Evolutionary conservation across 2,329 filamentous ascomycete species (phyloP).

Genomic region (Emericellopsis atlantica): DNA sequence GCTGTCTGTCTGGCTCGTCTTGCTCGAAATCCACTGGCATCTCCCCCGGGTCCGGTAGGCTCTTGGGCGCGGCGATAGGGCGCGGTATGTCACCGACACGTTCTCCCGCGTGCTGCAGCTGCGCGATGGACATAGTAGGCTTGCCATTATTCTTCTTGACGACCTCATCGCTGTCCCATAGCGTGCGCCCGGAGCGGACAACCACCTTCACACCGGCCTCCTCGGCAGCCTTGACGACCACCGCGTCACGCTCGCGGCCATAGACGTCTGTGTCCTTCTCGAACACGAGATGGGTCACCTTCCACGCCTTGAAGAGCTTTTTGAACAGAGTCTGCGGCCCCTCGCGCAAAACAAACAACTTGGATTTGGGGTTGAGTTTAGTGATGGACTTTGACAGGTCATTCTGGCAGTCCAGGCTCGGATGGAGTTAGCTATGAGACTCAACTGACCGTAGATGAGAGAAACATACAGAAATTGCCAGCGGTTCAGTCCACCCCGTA

Average conservation of each 20-base stretch:
- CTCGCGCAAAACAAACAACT: constrained; percentile 60
- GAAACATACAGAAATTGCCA: constrained; percentile 54
- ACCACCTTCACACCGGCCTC: constrained; percentile 57
- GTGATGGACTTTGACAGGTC: constrained; percentile 56
- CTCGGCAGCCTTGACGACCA: constrained; percentile 44
- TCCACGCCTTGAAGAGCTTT: constrained; percentile 63
- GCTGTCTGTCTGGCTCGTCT: constrained; percentile 31
- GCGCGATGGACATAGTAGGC: constrained; percentile 62
- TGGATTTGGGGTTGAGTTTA: constrained; percentile 56
- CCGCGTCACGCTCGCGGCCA: constrained; percentile 48
- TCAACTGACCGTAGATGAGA: constrained; percentile 1
- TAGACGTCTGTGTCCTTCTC: constrained; percentile 72
- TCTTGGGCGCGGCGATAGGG: constrained; percentile 46
- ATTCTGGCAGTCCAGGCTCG: constrained; percentile 57
- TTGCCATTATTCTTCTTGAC: constrained; percentile 53
- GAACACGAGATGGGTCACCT: constrained; percentile 63
- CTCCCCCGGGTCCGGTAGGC: constrained; percentile 52
- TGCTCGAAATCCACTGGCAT: constrained; percentile 48
- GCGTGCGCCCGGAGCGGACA: constrained; percentile 49
- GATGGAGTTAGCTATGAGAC: neutral
- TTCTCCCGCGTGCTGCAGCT: constrained; percentile 49
- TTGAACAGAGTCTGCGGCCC: constrained; percentile 58
- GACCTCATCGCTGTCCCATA: constrained; percentile 62
- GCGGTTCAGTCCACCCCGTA: constrained; percentile 57
- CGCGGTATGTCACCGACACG: constrained; percentile 49